These are phyloP conservation scores for Xylaria sp. DNA, from an alignment of 495 filamentous ascomycete species.

Conservation along the genomic window DNA sequence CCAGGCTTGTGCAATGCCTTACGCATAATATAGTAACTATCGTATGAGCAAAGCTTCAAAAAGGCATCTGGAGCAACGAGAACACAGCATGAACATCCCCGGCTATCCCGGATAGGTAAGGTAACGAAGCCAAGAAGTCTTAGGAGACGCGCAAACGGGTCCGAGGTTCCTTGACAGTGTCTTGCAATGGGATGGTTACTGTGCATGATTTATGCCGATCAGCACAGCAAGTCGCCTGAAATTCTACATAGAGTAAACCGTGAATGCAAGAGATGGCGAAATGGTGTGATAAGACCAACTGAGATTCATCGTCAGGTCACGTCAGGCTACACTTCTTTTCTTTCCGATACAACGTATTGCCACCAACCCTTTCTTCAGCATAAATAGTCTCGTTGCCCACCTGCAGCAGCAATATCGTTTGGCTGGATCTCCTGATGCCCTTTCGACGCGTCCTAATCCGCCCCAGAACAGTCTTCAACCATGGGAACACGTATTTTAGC, in stretches of 20 bases:
- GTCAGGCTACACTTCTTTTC: conserved; percentile 1
- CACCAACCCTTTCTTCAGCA: conserved; percentile 11
- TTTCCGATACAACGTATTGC: conserved; percentile 10
- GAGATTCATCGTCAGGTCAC: conserved; percentile 10
- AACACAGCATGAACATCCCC: conserved; percentile 4
- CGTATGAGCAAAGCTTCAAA: conserved; percentile 21
- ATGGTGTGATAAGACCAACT: neutral
- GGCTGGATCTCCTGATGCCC: neutral
- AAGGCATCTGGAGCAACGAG: neutral
- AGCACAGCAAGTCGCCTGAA: neutral
- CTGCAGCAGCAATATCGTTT: neutral
- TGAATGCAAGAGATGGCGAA: conserved; percentile 22
- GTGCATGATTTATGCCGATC: conserved; percentile 2
- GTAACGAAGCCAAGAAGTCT: neutral
- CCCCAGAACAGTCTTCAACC: neutral
- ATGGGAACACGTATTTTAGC: neutral
- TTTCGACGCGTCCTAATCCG: neutral
- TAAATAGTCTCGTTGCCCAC: conserved; percentile 23
- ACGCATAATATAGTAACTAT: neutral
- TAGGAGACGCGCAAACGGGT: conserved; percentile 15
- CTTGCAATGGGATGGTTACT: neutral
- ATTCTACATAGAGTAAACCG: neutral
- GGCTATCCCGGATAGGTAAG: conserved; percentile 15
- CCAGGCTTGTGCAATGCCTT: neutral
- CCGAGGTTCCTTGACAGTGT: conserved; percentile 13